Conservation (phyloP, 257 asterid species). For the Solanum neorickii region DNA sequence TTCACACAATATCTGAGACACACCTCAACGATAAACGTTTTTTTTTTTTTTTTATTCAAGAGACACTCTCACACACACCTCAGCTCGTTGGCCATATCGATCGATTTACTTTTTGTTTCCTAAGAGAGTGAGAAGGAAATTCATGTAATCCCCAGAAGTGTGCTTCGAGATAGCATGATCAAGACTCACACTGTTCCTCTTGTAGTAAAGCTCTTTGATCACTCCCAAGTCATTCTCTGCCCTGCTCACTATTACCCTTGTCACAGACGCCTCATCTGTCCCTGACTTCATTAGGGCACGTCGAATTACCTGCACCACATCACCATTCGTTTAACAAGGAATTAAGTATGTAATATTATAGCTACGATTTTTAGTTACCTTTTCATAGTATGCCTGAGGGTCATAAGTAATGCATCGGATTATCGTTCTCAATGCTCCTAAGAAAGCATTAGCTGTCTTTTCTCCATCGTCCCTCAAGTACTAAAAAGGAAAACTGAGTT, state of each 20-base stretch:
- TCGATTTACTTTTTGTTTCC: conserved; percentile 24
- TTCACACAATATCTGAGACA: neutral
- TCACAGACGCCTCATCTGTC: conserved; percentile 49
- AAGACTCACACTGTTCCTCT: conserved; percentile 62
- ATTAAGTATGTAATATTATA: neutral
- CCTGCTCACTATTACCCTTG: conserved; percentile 52
- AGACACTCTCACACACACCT: neutral
- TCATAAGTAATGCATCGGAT: conserved; percentile 37
- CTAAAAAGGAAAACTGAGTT: conserved; percentile 11
- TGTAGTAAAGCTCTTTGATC: conserved; percentile 36
- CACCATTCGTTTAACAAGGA: neutral
- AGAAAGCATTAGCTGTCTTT: conserved; percentile 13
- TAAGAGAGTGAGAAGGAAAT: conserved; percentile 49
- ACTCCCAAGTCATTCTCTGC: conserved; percentile 60
- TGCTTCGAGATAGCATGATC: conserved; percentile 51
- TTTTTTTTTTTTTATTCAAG: neutral
- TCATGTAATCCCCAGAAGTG: conserved; percentile 60
- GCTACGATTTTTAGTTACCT: conserved; percentile 22
- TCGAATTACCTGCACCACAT: conserved; percentile 32
- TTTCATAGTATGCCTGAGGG: conserved; percentile 61
- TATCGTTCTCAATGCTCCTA: conserved; percentile 29
- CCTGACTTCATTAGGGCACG: conserved; percentile 35
- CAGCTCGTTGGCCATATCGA: neutral
- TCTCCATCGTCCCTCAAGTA: conserved; percentile 36
- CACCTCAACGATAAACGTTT: neutral